A percentile compares a stretch with the other conserved stretches of the same genome.
These are phyloP conservation scores for Dispira simplex DNA, from an alignment of 192 early-diverging fungal species.

Conservation along the genomic window DNA sequence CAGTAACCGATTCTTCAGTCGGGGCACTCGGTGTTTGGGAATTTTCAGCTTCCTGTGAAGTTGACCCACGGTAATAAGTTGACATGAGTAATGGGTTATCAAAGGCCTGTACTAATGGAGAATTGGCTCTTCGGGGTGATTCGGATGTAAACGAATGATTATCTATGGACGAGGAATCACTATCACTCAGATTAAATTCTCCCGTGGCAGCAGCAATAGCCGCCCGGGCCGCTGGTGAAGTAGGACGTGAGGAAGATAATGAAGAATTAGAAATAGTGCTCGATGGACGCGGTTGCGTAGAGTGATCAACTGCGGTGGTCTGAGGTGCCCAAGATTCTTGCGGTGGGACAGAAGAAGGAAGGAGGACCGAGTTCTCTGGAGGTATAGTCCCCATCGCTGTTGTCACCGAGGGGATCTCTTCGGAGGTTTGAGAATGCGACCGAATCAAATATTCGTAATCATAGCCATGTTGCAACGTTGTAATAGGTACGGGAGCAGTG, in stretches of 20 bases:
- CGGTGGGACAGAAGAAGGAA: too few species aligned
- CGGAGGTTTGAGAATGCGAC: too few species aligned
- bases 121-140: too few species aligned
- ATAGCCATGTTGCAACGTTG: not conserved
- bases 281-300: not conserved
- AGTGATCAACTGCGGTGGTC: not conserved
- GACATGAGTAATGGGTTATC: constrained; percentile 1
- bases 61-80: not conserved
- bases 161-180: constrained; percentile 3
- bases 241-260: constrained; percentile 4
- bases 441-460: constrained; percentile 4
- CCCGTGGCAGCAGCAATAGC: not conserved
- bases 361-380: too few species aligned
- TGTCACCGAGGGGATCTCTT: too few species aligned
- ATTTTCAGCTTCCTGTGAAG: not conserved
- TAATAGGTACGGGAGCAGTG: not conserved
- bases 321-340: too few species aligned
- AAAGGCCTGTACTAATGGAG: too few species aligned
- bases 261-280: not conserved
- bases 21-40: not conserved
- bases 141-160: too few species aligned
- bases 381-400: too few species aligned
- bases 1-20: not conserved
- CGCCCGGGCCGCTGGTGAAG: not conserved
- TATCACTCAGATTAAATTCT: not conserved